Evolutionary conservation across 2,329 filamentous ascomycete genomes (phyloP), one percentile per base, ranked within the genome.

Genomic region (Immersiporthe knoxdaviesiana): DNA sequence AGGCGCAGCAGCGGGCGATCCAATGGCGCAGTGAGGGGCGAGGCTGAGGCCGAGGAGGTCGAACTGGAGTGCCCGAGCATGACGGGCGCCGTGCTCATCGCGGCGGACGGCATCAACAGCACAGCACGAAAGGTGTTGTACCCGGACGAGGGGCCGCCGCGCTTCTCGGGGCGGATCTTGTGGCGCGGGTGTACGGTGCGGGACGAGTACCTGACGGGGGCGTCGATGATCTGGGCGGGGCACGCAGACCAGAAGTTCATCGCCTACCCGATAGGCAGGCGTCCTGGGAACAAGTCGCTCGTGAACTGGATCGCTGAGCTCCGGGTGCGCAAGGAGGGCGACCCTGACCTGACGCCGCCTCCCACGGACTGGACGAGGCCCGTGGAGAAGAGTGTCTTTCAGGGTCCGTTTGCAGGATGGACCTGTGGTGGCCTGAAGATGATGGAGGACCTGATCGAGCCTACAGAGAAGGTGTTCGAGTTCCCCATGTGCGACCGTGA

Each of bases 221-320:
- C 79, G 10, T 78, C 76, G 12, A 83, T 83, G 81, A 78, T 83
- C 3, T 83, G 81, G 81, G 79, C 80, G 14, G 81, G 82, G 4
- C 81, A 83, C 67, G 82, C 81, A 1, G 79, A 83, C 68, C 81
- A 83, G 68, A 83, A 83, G 59, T 83, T 83, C 75, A 83, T 84
- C 71, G 81, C 81, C 6, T 84, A 84, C 67, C 82, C 81, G 1
- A 82, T 84, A 54, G 79, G 78, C 14, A 75, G 78, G 27, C 76
- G 79, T 21, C 77, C 79, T 3, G 75, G 75, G 41, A 79, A 79
- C 47, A 79, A 78, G 59, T 79, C 78, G 8, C 72, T 84, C 5
- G 80, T 83, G 10, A 83, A 84, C 66, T 84, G 82, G 81, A 83
- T 83, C 60, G 81, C 81, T 3, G 81, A 83, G 72, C 72, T 83